Evolutionary conservation across 73 alveolate species (phyloP).

Genomic region (Paramecium tetraurelia): DNA sequence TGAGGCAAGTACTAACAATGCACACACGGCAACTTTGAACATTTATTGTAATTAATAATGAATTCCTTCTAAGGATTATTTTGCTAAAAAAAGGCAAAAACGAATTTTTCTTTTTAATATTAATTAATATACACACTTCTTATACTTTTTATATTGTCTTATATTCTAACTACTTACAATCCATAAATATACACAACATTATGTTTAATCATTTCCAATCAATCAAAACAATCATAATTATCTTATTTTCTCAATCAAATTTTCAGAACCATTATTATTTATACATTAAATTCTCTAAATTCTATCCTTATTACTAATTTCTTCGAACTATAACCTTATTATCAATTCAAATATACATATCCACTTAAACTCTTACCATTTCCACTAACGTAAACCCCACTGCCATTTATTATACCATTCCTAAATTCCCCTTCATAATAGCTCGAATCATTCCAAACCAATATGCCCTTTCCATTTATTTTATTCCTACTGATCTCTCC

Average conservation of each 20-base stretch:
- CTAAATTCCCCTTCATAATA: not conserved
- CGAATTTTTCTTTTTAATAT: constrained; percentile 24
- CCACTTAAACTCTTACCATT: not conserved
- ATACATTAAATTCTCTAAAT: not conserved
- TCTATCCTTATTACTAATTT: not conserved
- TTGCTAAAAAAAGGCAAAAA: constrained; percentile 41
- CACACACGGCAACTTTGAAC: constrained; percentile 40
- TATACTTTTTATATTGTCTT: not conserved
- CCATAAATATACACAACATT: not conserved
- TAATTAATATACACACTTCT: not conserved
- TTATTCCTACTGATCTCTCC: not conserved
- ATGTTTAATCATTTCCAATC: not conserved
- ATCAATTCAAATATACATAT: not conserved
- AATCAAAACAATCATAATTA: not conserved
- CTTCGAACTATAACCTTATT: not conserved
- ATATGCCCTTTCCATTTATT: not conserved
- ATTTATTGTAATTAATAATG: constrained; percentile 36
- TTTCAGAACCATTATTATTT: not conserved
- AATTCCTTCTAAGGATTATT: not conserved
- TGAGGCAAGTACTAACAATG: constrained; percentile 34
- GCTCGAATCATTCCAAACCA: not conserved
- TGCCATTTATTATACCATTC: not conserved
- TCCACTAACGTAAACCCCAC: not conserved
- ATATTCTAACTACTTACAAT: not conserved
- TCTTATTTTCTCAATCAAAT: not conserved